Evolutionary conservation across 495 filamentous ascomycete species (phyloP).

Genomic region (Aspergillus biplanus): DNA sequence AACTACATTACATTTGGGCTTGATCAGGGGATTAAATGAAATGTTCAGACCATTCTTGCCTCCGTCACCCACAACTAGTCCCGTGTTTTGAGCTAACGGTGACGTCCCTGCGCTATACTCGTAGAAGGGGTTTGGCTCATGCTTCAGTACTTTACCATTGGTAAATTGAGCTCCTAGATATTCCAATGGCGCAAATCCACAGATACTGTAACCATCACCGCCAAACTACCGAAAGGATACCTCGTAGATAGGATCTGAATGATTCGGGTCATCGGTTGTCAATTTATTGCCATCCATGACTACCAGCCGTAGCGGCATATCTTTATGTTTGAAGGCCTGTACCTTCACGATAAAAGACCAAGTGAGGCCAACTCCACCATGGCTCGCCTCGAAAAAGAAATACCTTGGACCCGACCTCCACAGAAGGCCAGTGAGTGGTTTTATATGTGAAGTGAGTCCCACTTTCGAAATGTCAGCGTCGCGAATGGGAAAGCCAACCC

Average conservation of each 20-base stretch:
- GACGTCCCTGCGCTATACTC: constrained; percentile 64
- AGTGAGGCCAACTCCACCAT: constrained; percentile 78
- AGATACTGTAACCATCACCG: constrained; percentile 44
- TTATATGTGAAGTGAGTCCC: background rate
- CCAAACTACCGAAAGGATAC: constrained; percentile 54
- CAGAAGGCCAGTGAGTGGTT: constrained; percentile 3
- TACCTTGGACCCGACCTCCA: constrained; percentile 66
- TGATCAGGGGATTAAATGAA: constrained; percentile 75
- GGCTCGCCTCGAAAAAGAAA: constrained; percentile 71
- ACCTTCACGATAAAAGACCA: constrained; percentile 78
- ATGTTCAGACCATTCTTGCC: constrained; percentile 81
- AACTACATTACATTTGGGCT: constrained; percentile 68
- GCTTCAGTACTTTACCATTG: constrained; percentile 31
- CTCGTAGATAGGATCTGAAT: constrained; percentile 61
- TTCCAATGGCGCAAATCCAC: constrained; percentile 44
- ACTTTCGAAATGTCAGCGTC: constrained; percentile 74
- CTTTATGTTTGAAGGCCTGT: constrained; percentile 60
- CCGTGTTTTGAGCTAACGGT: constrained; percentile 47
- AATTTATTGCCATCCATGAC: constrained; percentile 70
- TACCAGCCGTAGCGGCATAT: constrained; percentile 75
- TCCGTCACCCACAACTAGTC: constrained; percentile 82
- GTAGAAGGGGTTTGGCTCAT: constrained; percentile 72
- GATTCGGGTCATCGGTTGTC: constrained; percentile 59
- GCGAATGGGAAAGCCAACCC: constrained; percentile 69
- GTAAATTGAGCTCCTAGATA: constrained; percentile 48